These are phyloP conservation scores for Gomphus sp. DNA, from an alignment of 1,284 basidiomycete genomes.

Conservation along the genomic window DNA sequence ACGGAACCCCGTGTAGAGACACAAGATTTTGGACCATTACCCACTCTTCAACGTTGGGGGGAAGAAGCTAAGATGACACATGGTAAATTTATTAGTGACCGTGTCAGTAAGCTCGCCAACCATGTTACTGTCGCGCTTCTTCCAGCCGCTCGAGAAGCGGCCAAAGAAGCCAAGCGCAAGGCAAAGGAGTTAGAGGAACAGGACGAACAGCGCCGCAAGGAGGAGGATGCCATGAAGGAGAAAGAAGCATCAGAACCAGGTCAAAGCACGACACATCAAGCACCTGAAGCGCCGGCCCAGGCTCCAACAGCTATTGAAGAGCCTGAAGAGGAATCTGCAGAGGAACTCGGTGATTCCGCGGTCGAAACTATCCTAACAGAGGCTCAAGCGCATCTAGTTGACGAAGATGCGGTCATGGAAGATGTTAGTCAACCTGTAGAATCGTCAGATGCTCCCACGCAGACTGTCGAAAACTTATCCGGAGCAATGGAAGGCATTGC, in stretches of 20 bases:
- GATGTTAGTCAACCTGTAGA: constrained; percentile 5
- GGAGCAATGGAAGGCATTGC: constrained; percentile 15
- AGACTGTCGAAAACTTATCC: constrained; percentile 18
- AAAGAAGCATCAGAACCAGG: constrained; percentile 13
- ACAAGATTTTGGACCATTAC: constrained; percentile 64
- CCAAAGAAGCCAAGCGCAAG: constrained; percentile 33
- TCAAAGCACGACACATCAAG: constrained; percentile 33
- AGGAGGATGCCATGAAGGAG: constrained; percentile 14
- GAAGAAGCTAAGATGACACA: constrained; percentile 84
- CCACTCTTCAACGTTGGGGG: constrained; percentile 84
- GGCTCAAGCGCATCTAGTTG: background rate
- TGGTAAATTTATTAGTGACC: constrained; percentile 59
- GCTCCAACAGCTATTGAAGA: constrained; percentile 13
- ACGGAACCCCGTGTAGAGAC: constrained; percentile 38
- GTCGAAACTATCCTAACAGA: background rate
- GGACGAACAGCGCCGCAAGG: constrained; percentile 22
- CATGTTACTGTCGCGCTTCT: constrained; percentile 76
- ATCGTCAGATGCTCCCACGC: background rate
- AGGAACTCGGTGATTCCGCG: constrained; percentile 4
- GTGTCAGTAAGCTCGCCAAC: constrained; percentile 60
- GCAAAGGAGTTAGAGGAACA: constrained; percentile 25
- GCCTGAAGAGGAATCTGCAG: constrained; percentile 14
- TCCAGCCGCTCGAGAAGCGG: constrained; percentile 64
- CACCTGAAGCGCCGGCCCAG: constrained; percentile 15
- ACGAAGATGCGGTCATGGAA: constrained; percentile 11